Evolutionary conservation across 768 basidiomycete species (phyloP).

Genomic region (Amyloporia xantha): DNA sequence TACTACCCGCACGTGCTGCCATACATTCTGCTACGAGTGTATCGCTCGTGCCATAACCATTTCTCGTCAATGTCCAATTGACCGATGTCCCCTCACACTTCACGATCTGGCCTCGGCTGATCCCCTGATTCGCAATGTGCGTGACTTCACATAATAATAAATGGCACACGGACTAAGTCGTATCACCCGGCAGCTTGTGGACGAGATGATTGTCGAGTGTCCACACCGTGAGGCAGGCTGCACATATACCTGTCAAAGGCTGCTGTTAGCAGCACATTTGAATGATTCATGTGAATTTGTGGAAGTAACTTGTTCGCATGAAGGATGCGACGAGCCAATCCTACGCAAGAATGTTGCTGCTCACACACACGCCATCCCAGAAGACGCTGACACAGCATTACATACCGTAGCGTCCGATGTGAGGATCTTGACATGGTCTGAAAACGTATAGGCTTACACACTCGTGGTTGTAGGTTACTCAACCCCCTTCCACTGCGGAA

Average conservation of each 20-base stretch:
- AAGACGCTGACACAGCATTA: background rate
- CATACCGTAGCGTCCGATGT: too few species aligned
- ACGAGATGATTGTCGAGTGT: conserved; percentile 75
- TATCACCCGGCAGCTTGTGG: conserved; percentile 55
- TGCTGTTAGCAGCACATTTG: conserved; percentile 56
- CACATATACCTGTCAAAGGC: conserved; percentile 55
- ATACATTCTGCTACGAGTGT: conserved; percentile 85
- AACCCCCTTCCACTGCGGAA: too few species aligned
- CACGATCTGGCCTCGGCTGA: conserved; percentile 61
- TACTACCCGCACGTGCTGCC: conserved; percentile 68
- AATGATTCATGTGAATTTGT: conserved; percentile 54
- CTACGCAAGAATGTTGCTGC: conserved; percentile 38
- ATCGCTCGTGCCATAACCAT: conserved; percentile 63
- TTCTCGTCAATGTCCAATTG: conserved; percentile 75
- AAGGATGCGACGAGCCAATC: conserved; percentile 37
- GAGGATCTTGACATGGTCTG: background rate
- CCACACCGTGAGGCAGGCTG: conserved; percentile 56
- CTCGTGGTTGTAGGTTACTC: too few species aligned
- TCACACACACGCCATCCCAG: conserved; percentile 24
- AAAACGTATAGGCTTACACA: too few species aligned
- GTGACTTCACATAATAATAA: conserved; percentile 29
- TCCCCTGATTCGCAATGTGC: conserved; percentile 68
- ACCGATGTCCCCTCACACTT: conserved; percentile 58
- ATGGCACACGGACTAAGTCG: too few species aligned
- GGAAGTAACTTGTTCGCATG: conserved; percentile 43